phyloP scores from a whole-genome alignment of 495 filamentous ascomycete species.

The Schizothecium vesticola region DNA sequence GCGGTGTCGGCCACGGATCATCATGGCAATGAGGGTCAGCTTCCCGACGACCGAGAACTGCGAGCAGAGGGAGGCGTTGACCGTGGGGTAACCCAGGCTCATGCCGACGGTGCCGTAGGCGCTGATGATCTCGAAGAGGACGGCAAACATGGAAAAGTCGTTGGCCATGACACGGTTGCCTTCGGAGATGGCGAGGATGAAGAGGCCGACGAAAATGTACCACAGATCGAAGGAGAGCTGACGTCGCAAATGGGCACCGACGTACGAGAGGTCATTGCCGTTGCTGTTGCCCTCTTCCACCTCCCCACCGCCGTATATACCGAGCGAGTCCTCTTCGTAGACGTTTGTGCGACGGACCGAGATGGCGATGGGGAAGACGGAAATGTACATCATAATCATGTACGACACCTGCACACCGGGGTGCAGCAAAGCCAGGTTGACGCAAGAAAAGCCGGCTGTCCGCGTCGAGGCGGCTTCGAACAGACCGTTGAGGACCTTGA shows the following conservation, averaged over 20 bases:
- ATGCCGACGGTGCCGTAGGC: conserved; percentile 95
- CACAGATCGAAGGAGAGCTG: conserved; percentile 93
- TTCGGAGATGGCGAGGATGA: conserved; percentile 82
- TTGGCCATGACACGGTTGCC: conserved; percentile 48
- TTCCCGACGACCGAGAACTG: conserved; percentile 80
- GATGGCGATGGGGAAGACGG: conserved; percentile 92
- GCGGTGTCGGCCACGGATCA: conserved; percentile 86
- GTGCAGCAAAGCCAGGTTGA: conserved; percentile 71
- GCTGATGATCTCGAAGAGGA: conserved; percentile 86
- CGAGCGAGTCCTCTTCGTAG: conserved; percentile 91
- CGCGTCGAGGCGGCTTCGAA: conserved; percentile 85
- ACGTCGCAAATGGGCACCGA: conserved; percentile 78
- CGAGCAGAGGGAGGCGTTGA: conserved; percentile 71
- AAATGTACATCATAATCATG: conserved; percentile 99
- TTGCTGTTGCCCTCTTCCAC: conserved; percentile 44
- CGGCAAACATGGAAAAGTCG: conserved; percentile 77
- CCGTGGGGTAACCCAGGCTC: conserved; percentile 69
- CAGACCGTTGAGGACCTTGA: conserved; percentile 72
- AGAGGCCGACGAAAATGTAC: conserved; percentile 86
- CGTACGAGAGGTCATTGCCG: conserved; percentile 63
- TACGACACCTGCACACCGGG: conserved; percentile 93
- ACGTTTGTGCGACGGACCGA: conserved; percentile 91
- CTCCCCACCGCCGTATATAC: conserved; percentile 56
- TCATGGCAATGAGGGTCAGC: conserved; percentile 88
- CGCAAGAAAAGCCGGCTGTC: conserved; percentile 79